phyloP scores from a whole-genome alignment of 176 grass and related monocot species.

The Poa pratensis region DNA sequence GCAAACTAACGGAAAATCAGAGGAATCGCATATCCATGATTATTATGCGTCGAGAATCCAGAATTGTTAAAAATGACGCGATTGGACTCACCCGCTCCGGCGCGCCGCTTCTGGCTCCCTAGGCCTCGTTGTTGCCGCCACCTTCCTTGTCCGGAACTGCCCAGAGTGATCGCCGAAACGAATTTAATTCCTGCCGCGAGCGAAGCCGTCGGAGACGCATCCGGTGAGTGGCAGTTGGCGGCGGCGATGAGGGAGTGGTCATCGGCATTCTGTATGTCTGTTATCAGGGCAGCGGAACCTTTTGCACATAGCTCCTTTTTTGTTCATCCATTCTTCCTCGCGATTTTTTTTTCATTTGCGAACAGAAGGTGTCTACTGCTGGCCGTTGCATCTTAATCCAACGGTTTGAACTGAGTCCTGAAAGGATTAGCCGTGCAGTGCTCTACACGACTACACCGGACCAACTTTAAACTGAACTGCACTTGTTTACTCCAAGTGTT shows the following conservation, averaged over 20 bases:
- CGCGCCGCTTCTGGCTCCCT: not conserved
- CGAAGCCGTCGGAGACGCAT: not conserved
- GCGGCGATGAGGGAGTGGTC: not conserved
- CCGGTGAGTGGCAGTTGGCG: not conserved
- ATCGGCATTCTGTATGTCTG: not conserved
- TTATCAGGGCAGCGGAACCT: not conserved
- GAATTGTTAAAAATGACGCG: not conserved
- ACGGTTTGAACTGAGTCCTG: too few relatives aligned
- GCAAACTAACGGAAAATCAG: not conserved
- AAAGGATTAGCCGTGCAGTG: too few relatives aligned
- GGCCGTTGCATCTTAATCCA: too few relatives aligned
- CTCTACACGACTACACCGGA: too few relatives aligned
- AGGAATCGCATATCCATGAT: not conserved
- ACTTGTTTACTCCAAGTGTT: too few relatives aligned
- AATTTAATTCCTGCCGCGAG: not conserved
- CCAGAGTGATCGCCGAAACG: too few relatives aligned
- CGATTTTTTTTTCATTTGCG: too few relatives aligned
- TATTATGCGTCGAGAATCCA: not conserved
- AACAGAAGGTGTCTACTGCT: too few relatives aligned
- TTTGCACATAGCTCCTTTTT: not conserved
- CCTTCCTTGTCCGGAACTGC: not conserved
- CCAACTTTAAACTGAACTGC: too few relatives aligned
- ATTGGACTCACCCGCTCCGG: slow-evolving; percentile 12
- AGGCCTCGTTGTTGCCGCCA: not conserved
- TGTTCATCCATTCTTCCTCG: too few relatives aligned